These are phyloP conservation scores for Epichloe brachyelytri DNA, from an alignment of 2,329 filamentous ascomycete species.

Conservation along the genomic window DNA sequence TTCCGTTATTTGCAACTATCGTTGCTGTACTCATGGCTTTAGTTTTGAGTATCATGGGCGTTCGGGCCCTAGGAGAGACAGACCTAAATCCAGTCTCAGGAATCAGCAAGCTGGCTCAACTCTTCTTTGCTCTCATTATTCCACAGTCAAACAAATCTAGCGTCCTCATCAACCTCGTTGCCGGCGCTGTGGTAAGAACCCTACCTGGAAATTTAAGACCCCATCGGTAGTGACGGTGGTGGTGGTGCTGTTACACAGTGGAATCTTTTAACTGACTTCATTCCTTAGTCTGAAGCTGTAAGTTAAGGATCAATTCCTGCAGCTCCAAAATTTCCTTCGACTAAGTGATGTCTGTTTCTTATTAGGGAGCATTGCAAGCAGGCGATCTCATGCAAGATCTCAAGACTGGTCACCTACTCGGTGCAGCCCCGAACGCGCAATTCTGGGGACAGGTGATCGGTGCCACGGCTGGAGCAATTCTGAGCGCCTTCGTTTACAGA, in stretches of 20 bases:
- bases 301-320: slow-evolving; percentile 3
- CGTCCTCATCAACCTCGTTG: slow-evolving; percentile 89
- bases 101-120: slow-evolving; percentile 90
- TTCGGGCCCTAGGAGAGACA: slow-evolving; percentile 61
- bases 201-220: no score
- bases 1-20: slow-evolving; percentile 64
- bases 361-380: slow-evolving; percentile 67
- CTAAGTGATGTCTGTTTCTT: slow-evolving; percentile 4
- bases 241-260: no score
- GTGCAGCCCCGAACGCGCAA: slow-evolving; percentile 84
- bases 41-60: slow-evolving; percentile 61
- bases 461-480: slow-evolving; percentile 69
- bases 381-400: slow-evolving; percentile 95
- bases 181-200: slow-evolving; percentile 57
- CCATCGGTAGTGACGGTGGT: no score
- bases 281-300: slow-evolving; percentile 27
- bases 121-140: slow-evolving; percentile 86
- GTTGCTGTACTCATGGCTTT: slow-evolving; percentile 77
- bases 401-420: slow-evolving; percentile 87
- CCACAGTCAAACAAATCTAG: slow-evolving; percentile 69
- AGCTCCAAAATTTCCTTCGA: no score
- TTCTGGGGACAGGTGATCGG: slow-evolving; percentile 96
- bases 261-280: background rate
- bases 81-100: slow-evolving; percentile 94
- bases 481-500: slow-evolving; percentile 77